phyloP scores from a whole-genome alignment of 805 yeast species.

The Cyberlindnera saturnus region DNA sequence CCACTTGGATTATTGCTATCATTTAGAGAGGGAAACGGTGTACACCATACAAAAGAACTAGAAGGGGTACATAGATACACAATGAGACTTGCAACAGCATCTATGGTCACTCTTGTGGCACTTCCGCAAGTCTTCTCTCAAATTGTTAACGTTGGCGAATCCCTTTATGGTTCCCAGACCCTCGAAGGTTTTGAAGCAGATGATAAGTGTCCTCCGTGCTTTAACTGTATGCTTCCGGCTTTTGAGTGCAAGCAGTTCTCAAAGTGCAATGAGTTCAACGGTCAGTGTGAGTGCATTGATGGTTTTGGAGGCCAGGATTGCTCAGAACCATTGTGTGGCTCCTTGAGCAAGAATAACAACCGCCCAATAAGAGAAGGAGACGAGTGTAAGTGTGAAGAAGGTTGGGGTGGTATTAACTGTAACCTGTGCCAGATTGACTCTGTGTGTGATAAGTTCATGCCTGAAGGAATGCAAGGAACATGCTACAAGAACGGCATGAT shows the following conservation, averaged over 20 bases:
- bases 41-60: too few relatives aligned
- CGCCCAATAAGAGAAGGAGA: conserved; percentile 55
- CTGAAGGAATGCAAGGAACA: conserved; percentile 78
- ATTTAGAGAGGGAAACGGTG: too few relatives aligned
- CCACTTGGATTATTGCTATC: too few relatives aligned
- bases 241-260: conserved; percentile 89
- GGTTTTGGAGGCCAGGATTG: conserved; percentile 97
- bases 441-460: conserved; percentile 83
- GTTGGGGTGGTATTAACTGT: conserved; percentile 96
- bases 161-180: conserved; percentile 8
- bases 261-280: conserved; percentile 79
- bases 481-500: conserved; percentile 84
- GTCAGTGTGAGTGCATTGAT: conserved; percentile 84
- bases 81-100: not conserved
- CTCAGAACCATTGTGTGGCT: conserved; percentile 81
- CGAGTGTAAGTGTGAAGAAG: conserved; percentile 68
- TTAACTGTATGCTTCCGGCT: conserved; percentile 90
- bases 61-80: not conserved
- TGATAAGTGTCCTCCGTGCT: conserved; percentile 77
- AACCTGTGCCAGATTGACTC: conserved; percentile 70
- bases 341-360: conserved; percentile 52
- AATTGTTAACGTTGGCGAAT: not conserved
- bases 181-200: conserved; percentile 1
- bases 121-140: too few relatives aligned
- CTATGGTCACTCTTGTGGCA: not conserved